Evolutionary conservation across 163 green algal species (phyloP).

Genomic region (Smithsoniella earleae): DNA sequence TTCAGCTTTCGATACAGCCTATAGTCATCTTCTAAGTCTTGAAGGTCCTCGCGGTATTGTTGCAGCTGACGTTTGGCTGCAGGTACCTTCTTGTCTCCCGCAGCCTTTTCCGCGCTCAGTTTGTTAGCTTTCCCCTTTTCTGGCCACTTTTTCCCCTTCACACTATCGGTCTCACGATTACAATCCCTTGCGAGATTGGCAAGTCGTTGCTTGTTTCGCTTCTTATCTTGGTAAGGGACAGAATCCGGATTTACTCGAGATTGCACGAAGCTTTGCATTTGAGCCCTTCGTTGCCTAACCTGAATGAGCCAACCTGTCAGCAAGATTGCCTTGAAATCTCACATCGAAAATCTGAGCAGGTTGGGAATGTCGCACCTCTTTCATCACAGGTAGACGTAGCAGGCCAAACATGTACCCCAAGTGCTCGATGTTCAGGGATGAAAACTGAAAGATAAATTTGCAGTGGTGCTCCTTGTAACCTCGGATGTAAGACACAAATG

Average conservation of each 20-base stretch:
- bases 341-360: too few species aligned
- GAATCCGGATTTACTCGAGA: conserved; percentile 52
- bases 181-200: too few species aligned
- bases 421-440: conserved; percentile 61
- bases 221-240: conserved; percentile 72
- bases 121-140: conserved; percentile 7
- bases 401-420: conserved; percentile 70
- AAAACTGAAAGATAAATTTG: conserved; percentile 77
- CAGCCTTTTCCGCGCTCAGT: not conserved
- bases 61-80: conserved; percentile 63
- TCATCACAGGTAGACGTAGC: conserved; percentile 82
- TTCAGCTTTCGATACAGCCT: conserved; percentile 77
- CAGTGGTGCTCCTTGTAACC: conserved; percentile 98
- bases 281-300: conserved; percentile 5
- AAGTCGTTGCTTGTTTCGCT: conserved; percentile 78
- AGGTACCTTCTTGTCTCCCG: conserved; percentile 32
- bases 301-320: not conserved
- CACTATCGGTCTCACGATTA: too few species aligned
- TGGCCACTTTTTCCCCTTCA: too few species aligned
- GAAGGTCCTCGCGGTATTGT: conserved; percentile 57
- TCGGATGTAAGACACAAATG: conserved; percentile 88
- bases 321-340: not conserved
- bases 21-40: conserved; percentile 74
- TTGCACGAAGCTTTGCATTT: conserved; percentile 34
- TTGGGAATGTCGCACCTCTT: conserved; percentile 72